These are phyloP conservation scores for Curvularia lunata DNA, from an alignment of 2,329 filamentous ascomycete species.

Conservation along the genomic window DNA sequence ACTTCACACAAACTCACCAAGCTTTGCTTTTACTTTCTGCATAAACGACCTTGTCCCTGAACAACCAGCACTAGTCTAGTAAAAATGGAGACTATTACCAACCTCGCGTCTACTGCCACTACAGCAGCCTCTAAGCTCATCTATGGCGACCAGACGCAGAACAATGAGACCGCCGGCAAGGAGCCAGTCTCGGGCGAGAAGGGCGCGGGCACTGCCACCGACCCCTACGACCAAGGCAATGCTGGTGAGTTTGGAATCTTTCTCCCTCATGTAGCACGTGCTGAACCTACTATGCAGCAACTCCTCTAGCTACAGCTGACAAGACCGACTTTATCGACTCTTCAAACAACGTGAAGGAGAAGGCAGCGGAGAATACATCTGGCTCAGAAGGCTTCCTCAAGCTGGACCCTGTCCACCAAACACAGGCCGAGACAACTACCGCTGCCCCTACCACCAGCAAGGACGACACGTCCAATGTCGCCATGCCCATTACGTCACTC, in stretches of 20 bases:
- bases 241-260: conserved; percentile 50
- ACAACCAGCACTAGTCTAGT: conserved; percentile 4
- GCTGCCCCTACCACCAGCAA: conserved; percentile 18
- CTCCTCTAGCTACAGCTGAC: conserved; percentile 21
- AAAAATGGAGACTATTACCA: conserved; percentile 50
- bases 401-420: conserved; percentile 21
- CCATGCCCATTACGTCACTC: conserved; percentile 27
- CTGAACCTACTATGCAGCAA: conserved; percentile 21
- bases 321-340: conserved; percentile 18
- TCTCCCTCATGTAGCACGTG: not conserved
- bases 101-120: conserved; percentile 35
- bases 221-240: conserved; percentile 83
- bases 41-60: conserved; percentile 1
- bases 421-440: conserved; percentile 8
- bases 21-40: conserved; percentile 2
- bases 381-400: conserved; percentile 24
- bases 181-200: conserved; percentile 76
- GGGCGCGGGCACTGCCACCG: conserved; percentile 69
- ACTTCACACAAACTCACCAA: conserved; percentile 6
- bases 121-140: conserved; percentile 46
- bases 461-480: conserved; percentile 22
- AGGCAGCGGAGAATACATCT: conserved; percentile 9
- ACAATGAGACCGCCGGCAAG: conserved; percentile 49
- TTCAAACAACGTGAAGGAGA: conserved; percentile 30
- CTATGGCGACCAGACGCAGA: conserved; percentile 49